phyloP scores from a whole-genome alignment of 2,329 filamentous ascomycete species.

The Fusarium zealandicum region DNA sequence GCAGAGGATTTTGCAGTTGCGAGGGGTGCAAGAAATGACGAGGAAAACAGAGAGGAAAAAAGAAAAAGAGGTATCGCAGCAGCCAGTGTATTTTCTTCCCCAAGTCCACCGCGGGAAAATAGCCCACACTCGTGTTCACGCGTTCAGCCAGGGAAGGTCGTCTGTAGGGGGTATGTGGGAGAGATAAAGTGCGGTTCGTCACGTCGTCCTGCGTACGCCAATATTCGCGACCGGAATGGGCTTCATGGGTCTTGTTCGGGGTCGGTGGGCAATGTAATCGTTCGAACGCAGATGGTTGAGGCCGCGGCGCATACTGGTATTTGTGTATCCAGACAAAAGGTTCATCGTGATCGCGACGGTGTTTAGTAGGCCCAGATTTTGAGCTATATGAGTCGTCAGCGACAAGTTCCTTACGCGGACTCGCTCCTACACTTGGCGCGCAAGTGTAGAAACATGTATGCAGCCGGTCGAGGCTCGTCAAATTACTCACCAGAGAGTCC shows the following conservation, averaged over 20 bases:
- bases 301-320: constrained; percentile 40
- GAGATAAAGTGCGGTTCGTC: constrained; percentile 48
- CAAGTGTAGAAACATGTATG: background rate
- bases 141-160: constrained; percentile 36
- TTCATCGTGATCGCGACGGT: constrained; percentile 35
- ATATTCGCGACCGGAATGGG: constrained; percentile 46
- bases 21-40: constrained; percentile 35
- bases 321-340: constrained; percentile 42
- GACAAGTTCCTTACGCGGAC: background rate
- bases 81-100: constrained; percentile 40
- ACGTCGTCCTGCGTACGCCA: constrained; percentile 51
- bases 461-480: background rate
- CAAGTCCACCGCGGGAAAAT: constrained; percentile 37
- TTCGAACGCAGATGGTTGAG: constrained; percentile 43
- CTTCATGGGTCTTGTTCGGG: constrained; percentile 41
- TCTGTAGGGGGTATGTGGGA: constrained; percentile 43
- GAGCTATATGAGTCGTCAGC: constrained; percentile 61
- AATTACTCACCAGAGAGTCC: constrained; percentile 88
- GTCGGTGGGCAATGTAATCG: constrained; percentile 43
- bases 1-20: constrained; percentile 45
- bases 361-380: constrained; percentile 86
- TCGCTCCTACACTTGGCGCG: background rate
- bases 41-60: constrained; percentile 34
- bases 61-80: constrained; percentile 48
- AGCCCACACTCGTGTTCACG: constrained; percentile 34